phyloP scores from a whole-genome alignment of 2,329 filamentous ascomycete species.

The Aureobasidium sp. region DNA sequence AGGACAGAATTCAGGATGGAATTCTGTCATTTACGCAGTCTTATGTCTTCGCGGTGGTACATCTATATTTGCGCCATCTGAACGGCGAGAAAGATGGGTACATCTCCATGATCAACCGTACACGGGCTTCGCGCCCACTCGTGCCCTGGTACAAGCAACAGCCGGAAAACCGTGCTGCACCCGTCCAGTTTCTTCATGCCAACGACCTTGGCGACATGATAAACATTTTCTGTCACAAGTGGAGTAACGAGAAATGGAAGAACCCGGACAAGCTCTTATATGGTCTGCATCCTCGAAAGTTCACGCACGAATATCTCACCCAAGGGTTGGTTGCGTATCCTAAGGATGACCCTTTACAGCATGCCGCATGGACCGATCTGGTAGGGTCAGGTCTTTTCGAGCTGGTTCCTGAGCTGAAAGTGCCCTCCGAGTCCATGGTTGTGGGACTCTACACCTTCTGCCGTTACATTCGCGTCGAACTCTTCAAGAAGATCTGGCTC shows the following conservation, averaged over 20 bases:
- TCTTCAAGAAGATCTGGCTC: not conserved
- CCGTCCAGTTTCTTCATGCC: not conserved
- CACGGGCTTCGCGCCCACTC: not conserved
- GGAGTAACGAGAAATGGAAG: not conserved
- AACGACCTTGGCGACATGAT: not conserved
- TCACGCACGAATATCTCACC: conserved; percentile 5
- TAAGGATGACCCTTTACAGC: not conserved
- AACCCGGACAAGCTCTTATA: not conserved
- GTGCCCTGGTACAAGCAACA: not conserved
- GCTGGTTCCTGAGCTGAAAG: not conserved
- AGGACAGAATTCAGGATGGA: conserved; percentile 2
- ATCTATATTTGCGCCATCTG: not conserved
- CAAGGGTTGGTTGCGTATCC: not conserved
- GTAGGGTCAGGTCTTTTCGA: not conserved
- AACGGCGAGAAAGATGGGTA: not conserved
- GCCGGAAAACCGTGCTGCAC: not conserved
- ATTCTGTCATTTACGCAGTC: not conserved
- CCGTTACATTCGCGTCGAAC: not conserved
- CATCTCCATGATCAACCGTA: not conserved
- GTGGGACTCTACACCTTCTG: not conserved
- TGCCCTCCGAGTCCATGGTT: not conserved
- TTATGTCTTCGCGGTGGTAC: not conserved
- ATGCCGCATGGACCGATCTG: not conserved
- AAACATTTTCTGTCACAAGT: not conserved
- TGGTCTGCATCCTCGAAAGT: not conserved